Evolutionary conservation across 176 grass and related monocot species (phyloP), one percentile per base, ranked within the genome.

Genomic region (Elaeis guineensis): DNA sequence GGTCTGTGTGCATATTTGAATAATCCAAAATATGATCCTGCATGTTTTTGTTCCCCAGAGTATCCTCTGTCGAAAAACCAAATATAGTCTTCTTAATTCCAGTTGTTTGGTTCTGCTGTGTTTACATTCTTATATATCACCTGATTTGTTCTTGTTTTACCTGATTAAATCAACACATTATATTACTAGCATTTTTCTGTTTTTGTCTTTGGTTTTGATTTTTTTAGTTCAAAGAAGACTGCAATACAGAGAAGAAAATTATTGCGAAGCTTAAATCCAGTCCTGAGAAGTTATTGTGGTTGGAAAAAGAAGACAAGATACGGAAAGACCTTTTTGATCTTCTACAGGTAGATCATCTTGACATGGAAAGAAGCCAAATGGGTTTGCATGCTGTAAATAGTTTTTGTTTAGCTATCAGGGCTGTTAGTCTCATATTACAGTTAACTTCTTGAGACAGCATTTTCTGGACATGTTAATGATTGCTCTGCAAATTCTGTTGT

Each of bases 181-280:
- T 7, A 15, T 68, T 54, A 71, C 70, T 57, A 24, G 57, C 23
- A 49, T 49, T 77, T 11, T 6, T 28, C 48, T 26, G 2, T 12
- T 17, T 32, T 62, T 64, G 64, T 55, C 23, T 65, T 74, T 51
- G n/a, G 62, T 16, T 9, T 68, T 58, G 2, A n/a, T 44, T 44
- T 44, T 2, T 76, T 77, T 82, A 98, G 93, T 98, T 98, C 71
- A 98, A 89, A 81, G 93, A 98, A 56, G 93, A 92, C 21, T 98
- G 87, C 79, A 89, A 92, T 70, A 98, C 87, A 25, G 93, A 98
- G 84, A 92, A 89, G 83, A 98, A 98, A 56, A 89, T 98, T 71
- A 71, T 92, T 49, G 49, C 74, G 32, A 98, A 89, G 80, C 58
- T 92, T 64, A 83, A 98, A 80, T 78, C 70, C 52, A 82, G 82